Conservation (phyloP, 208 protist species). For the Leishmania amazonensis region DNA sequence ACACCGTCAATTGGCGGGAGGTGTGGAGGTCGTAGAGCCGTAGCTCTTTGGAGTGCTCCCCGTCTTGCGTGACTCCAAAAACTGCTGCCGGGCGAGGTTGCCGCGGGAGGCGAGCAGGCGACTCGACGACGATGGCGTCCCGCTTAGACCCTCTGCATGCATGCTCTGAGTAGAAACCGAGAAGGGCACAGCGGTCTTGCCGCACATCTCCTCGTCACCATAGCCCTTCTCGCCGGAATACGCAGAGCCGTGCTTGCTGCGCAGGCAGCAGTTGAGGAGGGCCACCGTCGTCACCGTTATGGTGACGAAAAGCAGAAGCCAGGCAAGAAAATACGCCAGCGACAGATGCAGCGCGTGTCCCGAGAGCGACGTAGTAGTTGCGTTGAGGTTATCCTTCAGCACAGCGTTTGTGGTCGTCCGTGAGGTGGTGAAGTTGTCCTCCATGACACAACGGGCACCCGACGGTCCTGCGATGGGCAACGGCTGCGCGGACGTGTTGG, state of each 20-base stretch:
- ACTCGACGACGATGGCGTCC: conserved; percentile 24
- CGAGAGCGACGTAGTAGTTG: conserved; percentile 23
- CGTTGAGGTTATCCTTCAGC: conserved; percentile 7
- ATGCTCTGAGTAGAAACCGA: conserved; percentile 2
- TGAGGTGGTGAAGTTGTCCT: background rate
- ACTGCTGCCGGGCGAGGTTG: conserved; percentile 69
- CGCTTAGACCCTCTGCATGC: background rate
- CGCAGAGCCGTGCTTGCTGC: conserved; percentile 24
- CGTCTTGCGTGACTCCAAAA: conserved; percentile 58
- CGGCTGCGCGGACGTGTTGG: background rate
- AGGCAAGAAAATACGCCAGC: conserved; percentile 31
- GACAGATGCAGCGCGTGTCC: conserved; percentile 28
- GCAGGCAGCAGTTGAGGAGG: conserved; percentile 57
- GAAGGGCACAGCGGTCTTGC: conserved; percentile 13
- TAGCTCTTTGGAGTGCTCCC: conserved; percentile 19
- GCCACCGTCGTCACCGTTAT: conserved; percentile 42
- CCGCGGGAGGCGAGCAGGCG: conserved; percentile 34
- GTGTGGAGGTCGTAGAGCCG: conserved; percentile 10
- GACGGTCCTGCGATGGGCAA: background rate
- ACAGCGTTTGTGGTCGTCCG: background rate
- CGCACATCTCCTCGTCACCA: conserved; percentile 28
- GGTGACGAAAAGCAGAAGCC: conserved; percentile 42
- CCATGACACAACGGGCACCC: background rate
- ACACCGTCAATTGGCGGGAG: background rate
- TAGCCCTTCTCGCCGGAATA: conserved; percentile 12